Conservation (phyloP, 345 rosid species). For the Iberis pinnata region DNA sequence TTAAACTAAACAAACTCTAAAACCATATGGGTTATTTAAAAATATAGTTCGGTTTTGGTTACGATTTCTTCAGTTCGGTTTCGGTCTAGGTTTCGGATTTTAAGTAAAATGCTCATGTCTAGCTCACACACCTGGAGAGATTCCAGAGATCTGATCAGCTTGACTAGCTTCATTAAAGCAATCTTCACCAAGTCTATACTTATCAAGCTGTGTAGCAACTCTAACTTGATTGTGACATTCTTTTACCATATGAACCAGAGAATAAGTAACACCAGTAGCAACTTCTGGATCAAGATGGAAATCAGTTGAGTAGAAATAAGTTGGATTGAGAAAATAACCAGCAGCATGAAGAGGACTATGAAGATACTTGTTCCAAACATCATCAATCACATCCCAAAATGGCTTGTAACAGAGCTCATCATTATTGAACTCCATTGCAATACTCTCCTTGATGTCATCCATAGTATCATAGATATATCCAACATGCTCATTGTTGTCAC, state of each 20-base stretch:
- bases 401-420: constrained; percentile 32
- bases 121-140: constrained; percentile 41
- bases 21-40: too few relatives aligned
- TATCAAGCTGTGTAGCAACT: constrained; percentile 38
- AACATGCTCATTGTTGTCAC: constrained; percentile 32
- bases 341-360: constrained; percentile 63
- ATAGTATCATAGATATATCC: constrained; percentile 61
- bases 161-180: constrained; percentile 42
- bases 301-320: constrained; percentile 40
- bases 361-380: constrained; percentile 45
- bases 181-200: constrained; percentile 35
- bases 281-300: constrained; percentile 46
- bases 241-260: constrained; percentile 35
- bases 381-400: constrained; percentile 53
- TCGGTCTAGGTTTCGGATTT: too few relatives aligned
- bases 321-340: constrained; percentile 56
- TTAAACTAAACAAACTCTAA: too few relatives aligned
- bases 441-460: constrained; percentile 52
- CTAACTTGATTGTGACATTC: constrained; percentile 25
- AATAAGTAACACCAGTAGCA: constrained; percentile 36
- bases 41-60: too few relatives aligned
- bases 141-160: constrained; percentile 25
- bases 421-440: constrained; percentile 27
- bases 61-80: too few relatives aligned
- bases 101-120: too few relatives aligned